phyloP scores from a whole-genome alignment of 352 stramenopile species.

The Phytophthora lateralis region DNA sequence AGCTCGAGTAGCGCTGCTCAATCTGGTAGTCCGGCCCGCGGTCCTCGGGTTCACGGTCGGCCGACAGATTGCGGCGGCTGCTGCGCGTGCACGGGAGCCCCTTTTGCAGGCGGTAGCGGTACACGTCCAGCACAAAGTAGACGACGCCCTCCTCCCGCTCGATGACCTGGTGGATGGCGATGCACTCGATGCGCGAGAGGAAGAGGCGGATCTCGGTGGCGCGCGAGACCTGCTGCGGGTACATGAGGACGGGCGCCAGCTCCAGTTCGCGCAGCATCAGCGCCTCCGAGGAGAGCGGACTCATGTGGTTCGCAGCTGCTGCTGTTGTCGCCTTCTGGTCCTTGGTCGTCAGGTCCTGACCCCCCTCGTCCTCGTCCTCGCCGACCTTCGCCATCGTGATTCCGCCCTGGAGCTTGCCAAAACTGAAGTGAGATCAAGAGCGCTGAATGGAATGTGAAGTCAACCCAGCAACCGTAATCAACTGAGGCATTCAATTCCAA shows the following conservation, averaged over 20 bases:
- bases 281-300: slow-evolving; percentile 28
- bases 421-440: slow-evolving; percentile 30
- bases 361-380: slow-evolving; percentile 16
- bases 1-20: slow-evolving; percentile 72
- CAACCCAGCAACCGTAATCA: slow-evolving; percentile 11
- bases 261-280: slow-evolving; percentile 41
- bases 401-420: slow-evolving; percentile 4
- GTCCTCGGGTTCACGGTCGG: slow-evolving; percentile 17
- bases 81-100: slow-evolving; percentile 43
- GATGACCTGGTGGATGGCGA: slow-evolving; percentile 58
- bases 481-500: background rate
- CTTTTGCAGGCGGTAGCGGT: slow-evolving; percentile 60
- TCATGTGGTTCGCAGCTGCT: slow-evolving; percentile 6
- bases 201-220: slow-evolving; percentile 62
- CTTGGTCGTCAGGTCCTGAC: slow-evolving; percentile 15
- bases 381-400: slow-evolving; percentile 16
- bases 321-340: slow-evolving; percentile 5
- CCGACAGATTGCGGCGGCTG: slow-evolving; percentile 22
- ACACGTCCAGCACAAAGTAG: slow-evolving; percentile 71
- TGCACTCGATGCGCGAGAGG: slow-evolving; percentile 61
- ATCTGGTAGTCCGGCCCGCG: slow-evolving; percentile 60
- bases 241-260: slow-evolving; percentile 50
- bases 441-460: slow-evolving; percentile 16
- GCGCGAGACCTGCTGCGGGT: slow-evolving; percentile 56
- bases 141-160: slow-evolving; percentile 51